Conservation (phyloP, 1,139 yeast genomes). For the Suhomyces bokatorum region DNA sequence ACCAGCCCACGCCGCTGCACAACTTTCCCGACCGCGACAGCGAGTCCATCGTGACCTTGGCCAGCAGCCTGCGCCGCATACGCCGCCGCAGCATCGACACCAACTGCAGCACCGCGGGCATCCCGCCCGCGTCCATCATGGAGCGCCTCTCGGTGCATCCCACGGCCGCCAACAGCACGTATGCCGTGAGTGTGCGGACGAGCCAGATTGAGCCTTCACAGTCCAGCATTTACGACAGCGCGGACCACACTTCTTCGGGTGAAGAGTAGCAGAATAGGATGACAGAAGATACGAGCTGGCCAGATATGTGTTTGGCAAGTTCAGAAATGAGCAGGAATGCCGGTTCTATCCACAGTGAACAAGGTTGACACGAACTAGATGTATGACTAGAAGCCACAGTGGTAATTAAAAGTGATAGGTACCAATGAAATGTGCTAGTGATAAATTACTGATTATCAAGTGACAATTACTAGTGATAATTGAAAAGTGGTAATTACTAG, state of each 20-base stretch:
- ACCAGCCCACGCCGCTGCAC: slow-evolving; percentile 9
- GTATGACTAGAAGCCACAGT: too few species aligned
- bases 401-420: too few species aligned
- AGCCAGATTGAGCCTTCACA: slow-evolving; percentile 22
- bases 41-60: slow-evolving; percentile 55
- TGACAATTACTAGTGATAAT: too few species aligned
- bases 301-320: too few species aligned
- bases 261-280: slow-evolving; percentile 7
- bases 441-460: too few species aligned
- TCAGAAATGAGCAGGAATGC: too few species aligned
- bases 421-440: too few species aligned
- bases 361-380: too few species aligned
- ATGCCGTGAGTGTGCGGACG: slow-evolving; percentile 31
- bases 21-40: slow-evolving; percentile 41
- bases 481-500: too few species aligned
- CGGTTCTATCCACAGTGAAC: too few species aligned
- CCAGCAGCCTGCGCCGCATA: slow-evolving; percentile 50
- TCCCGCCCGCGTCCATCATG: slow-evolving; percentile 65
- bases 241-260: slow-evolving; percentile 21
- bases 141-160: slow-evolving; percentile 47
- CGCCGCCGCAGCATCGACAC: slow-evolving; percentile 58
- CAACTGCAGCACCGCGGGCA: slow-evolving; percentile 59
- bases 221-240: slow-evolving; percentile 19
- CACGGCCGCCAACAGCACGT: slow-evolving; percentile 30
- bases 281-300: too few species aligned